A percentile compares a stretch with the other conserved stretches of the same genome.
phyloP scores from a whole-genome alignment of 805 yeast genomes.

The Metahyphopichia silvanorum region DNA sequence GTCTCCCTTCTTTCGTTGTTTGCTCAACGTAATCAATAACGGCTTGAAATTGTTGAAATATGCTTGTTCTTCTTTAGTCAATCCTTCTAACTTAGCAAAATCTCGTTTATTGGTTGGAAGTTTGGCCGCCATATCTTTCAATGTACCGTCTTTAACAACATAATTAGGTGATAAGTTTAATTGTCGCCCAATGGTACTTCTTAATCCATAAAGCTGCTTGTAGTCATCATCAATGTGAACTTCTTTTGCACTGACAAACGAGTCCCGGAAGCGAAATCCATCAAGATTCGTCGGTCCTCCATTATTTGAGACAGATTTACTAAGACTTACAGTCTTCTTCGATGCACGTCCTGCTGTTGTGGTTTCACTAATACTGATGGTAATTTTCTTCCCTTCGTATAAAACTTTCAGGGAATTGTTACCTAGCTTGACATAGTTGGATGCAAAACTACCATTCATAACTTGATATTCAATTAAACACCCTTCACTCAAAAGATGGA shows the following conservation, averaged over 20 bases:
- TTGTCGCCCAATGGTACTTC: constrained; percentile 32
- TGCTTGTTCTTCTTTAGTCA: constrained; percentile 26
- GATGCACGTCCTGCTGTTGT: constrained; percentile 2
- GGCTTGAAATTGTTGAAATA: constrained; percentile 40
- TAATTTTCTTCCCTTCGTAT: constrained; percentile 41
- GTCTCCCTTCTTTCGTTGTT: constrained; percentile 25
- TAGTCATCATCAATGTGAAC: constrained; percentile 24
- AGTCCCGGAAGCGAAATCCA: constrained; percentile 14
- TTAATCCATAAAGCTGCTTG: constrained; percentile 36
- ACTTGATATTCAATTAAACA: constrained; percentile 69
- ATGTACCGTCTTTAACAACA: constrained; percentile 15
- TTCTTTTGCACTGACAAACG: constrained; percentile 16
- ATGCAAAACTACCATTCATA: constrained; percentile 74
- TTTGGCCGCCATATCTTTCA: constrained; percentile 53
- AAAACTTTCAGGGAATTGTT: constrained; percentile 50
- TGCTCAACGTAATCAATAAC: constrained; percentile 25
- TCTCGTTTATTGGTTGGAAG: constrained; percentile 52
- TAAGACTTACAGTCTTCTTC: constrained; percentile 2
- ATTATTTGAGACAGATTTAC: not conserved
- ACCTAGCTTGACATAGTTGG: constrained; percentile 70
- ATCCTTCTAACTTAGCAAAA: constrained; percentile 38
- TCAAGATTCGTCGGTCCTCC: constrained; percentile 3
- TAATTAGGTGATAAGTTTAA: constrained; percentile 12
- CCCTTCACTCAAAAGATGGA: constrained; percentile 65
- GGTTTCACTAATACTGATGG: constrained; percentile 30